phyloP scores from a whole-genome alignment of 495 filamentous ascomycete genomes.

The Neurospora sp. region DNA sequence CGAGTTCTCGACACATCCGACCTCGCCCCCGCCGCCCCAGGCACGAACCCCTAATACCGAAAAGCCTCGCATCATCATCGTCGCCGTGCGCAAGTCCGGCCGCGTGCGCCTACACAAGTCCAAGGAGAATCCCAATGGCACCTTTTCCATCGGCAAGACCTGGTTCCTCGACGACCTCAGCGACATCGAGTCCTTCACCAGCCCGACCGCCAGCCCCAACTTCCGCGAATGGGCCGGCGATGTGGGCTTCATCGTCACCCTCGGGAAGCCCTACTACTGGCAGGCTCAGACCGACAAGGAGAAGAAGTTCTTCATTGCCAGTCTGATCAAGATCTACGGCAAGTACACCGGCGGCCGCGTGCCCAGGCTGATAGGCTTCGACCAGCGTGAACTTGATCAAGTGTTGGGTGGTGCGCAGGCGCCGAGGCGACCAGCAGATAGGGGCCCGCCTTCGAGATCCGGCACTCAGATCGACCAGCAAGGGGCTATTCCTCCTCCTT shows the following conservation, averaged over 20 bases:
- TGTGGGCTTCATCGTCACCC: conserved; percentile 76
- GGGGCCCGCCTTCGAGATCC: not conserved
- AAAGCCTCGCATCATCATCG: conserved; percentile 82
- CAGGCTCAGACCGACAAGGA: conserved; percentile 83
- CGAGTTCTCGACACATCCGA: conserved; percentile 78
- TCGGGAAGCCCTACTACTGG: conserved; percentile 96
- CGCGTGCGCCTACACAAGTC: conserved; percentile 94
- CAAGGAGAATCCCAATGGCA: conserved; percentile 83
- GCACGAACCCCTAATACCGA: conserved; percentile 57
- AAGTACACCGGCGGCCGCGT: conserved; percentile 88
- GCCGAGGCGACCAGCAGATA: conserved; percentile 6
- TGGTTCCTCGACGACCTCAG: conserved; percentile 88
- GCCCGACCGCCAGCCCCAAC: conserved; percentile 50
- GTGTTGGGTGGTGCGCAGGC: conserved; percentile 43
- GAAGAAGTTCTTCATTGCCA: conserved; percentile 96
- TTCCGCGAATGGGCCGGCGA: conserved; percentile 67
- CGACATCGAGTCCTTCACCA: conserved; percentile 66
- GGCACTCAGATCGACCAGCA: not conserved
- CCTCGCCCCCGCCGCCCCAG: conserved; percentile 69
- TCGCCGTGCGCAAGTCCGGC: conserved; percentile 84
- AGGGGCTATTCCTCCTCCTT: not conserved
- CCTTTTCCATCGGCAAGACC: conserved; percentile 96
- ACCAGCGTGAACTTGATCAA: conserved; percentile 62
- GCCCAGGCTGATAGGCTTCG: conserved; percentile 74
- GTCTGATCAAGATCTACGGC: conserved; percentile 84